A percentile compares a stretch with the other conserved stretches of the same genome.
Conservation (phyloP, 805 yeast species). For the Metschnikowia continentalis region DNA sequence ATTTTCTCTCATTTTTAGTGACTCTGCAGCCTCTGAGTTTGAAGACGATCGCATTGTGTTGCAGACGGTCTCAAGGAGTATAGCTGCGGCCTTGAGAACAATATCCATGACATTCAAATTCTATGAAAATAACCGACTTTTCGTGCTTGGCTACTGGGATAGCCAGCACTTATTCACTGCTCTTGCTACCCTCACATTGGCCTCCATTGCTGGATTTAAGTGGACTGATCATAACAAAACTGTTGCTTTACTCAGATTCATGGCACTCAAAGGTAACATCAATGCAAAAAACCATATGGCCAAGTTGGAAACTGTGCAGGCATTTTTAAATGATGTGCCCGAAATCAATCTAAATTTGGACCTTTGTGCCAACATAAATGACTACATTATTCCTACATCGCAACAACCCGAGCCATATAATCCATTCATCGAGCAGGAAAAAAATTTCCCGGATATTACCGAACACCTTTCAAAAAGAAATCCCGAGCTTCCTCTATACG, state of each 20-base stretch:
- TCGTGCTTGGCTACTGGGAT: constrained; percentile 39
- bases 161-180: constrained; percentile 36
- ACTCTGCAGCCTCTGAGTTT: constrained; percentile 16
- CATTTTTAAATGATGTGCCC: constrained; percentile 20
- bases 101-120: constrained; percentile 29
- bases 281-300: constrained; percentile 30
- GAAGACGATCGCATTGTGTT: constrained; percentile 24
- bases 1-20: constrained; percentile 28
- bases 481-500: constrained; percentile 5
- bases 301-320: constrained; percentile 27
- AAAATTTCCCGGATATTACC: not conserved
- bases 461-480: not conserved
- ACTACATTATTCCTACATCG: not conserved
- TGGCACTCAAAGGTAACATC: constrained; percentile 34
- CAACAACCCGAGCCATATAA: constrained; percentile 8
- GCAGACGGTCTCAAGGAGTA: constrained; percentile 25
- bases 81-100: constrained; percentile 27
- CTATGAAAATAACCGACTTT: constrained; percentile 25
- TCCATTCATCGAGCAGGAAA: constrained; percentile 11
- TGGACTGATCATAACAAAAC: constrained; percentile 7
- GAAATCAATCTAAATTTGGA: constrained; percentile 22
- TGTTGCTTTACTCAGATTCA: constrained; percentile 28
- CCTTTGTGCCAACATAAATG: constrained; percentile 3
- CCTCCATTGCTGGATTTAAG: constrained; percentile 14
- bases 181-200: constrained; percentile 25